These are phyloP conservation scores for Zarea fungicola DNA, from an alignment of 2,329 filamentous ascomycete genomes.

Conservation along the genomic window DNA sequence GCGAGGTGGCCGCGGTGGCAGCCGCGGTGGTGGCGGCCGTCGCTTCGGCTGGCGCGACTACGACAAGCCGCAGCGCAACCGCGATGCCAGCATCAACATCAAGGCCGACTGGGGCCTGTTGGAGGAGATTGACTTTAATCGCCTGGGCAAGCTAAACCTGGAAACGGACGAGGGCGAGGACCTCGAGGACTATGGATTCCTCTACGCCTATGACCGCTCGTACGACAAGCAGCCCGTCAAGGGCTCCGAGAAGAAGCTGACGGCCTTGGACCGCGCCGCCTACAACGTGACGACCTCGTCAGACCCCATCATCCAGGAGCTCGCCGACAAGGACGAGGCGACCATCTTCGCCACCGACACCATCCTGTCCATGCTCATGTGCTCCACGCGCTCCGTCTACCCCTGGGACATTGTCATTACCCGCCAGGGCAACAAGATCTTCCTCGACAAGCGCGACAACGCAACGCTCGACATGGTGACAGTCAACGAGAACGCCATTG, in stretches of 20 bases:
- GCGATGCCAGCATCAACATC: constrained; percentile 93
- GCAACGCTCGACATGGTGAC: constrained; percentile 95
- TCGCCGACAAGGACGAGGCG: constrained; percentile 91
- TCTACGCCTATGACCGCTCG: constrained; percentile 95
- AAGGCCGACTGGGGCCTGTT: constrained; percentile 92
- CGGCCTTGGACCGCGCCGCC: constrained; percentile 83
- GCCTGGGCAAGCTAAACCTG: constrained; percentile 90
- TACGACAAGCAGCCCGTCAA: constrained; percentile 94
- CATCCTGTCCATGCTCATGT: constrained; percentile 99
- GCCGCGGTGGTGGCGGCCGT: constrained; percentile 67
- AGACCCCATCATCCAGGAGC: constrained; percentile 93
- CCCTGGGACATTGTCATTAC: constrained; percentile 97
- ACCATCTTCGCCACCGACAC: constrained; percentile 96
- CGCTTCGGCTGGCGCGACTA: constrained; percentile 98
- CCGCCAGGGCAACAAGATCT: constrained; percentile 92
- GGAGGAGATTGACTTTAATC: constrained; percentile 98
- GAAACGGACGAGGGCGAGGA: constrained; percentile 95
- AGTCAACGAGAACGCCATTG: constrained; percentile 96
- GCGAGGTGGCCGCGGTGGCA: constrained; percentile 62
- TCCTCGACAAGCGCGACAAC: constrained; percentile 96
- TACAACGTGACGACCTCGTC: constrained; percentile 98
- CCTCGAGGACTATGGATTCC: constrained; percentile 90
- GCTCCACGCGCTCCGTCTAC: constrained; percentile 91
- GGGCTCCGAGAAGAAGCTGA: constrained; percentile 80
- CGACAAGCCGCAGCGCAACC: constrained; percentile 94